Conservation (phyloP, 1,284 basidiomycete species). For the Kwoniella shivajii region DNA sequence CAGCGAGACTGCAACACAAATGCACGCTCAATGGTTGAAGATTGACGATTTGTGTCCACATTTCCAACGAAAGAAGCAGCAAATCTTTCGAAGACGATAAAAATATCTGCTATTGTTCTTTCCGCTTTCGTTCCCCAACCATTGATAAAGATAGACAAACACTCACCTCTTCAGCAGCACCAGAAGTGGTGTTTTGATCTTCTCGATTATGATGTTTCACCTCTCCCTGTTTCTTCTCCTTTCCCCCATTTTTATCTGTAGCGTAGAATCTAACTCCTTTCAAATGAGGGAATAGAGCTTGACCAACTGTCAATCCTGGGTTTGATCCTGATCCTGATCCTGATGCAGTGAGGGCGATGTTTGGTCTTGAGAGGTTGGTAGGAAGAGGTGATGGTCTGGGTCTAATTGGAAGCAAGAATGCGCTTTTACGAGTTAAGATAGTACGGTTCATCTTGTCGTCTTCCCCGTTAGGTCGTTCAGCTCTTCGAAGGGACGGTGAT, state of each 20-base stretch:
- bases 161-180: constrained; percentile 31
- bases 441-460: constrained; percentile 23
- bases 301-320: background rate
- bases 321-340: too few relatives aligned
- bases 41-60: too few relatives aligned
- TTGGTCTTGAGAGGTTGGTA: constrained; percentile 8
- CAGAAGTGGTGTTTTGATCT: constrained; percentile 24
- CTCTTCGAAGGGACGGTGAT: too few relatives aligned
- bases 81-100: too few relatives aligned
- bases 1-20: too few relatives aligned
- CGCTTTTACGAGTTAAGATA: constrained; percentile 15
- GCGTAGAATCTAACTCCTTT: constrained; percentile 2
- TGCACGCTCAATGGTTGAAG: too few relatives aligned
- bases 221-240: background rate
- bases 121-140: background rate
- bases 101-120: too few relatives aligned
- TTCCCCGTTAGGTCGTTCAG: background rate
- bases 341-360: background rate
- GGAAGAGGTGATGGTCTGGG: constrained; percentile 7
- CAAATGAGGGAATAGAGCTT: background rate
- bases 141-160: background rate
- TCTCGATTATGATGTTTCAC: constrained; percentile 14
- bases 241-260: background rate
- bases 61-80: too few relatives aligned
- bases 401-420: constrained; percentile 7